Percentiles rank a stretch among this genome's conserved stretches.
These are phyloP conservation scores for Intubia oerlemansii DNA, from an alignment of 2,329 filamentous ascomycete species.

Conservation along the genomic window DNA sequence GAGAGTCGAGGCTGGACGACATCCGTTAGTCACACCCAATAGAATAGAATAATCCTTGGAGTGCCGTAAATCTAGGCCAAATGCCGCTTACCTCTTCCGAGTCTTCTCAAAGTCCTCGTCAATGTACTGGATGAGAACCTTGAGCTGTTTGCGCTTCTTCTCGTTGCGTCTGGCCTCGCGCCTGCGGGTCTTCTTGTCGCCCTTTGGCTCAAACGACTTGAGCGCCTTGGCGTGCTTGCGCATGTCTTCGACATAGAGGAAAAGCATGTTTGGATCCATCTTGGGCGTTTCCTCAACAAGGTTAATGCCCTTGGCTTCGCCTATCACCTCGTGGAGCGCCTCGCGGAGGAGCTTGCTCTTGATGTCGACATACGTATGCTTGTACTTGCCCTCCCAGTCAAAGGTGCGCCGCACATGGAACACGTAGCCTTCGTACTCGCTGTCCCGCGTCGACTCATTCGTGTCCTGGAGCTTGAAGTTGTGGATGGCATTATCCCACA, in stretches of 20 bases:
- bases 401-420: conserved; percentile 72
- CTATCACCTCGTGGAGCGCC: conserved; percentile 48
- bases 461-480: conserved; percentile 33
- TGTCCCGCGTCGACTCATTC: conserved; percentile 20
- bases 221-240: conserved; percentile 40
- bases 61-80: too few relatives aligned
- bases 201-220: conserved; percentile 30
- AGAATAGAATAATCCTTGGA: too few relatives aligned
- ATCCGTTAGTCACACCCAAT: neutral
- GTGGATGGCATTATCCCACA: conserved; percentile 29
- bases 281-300: conserved; percentile 62
- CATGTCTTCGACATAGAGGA: conserved; percentile 63
- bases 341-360: conserved; percentile 64
- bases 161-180: conserved; percentile 36
- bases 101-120: conserved; percentile 52
- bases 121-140: conserved; percentile 24
- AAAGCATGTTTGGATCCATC: conserved; percentile 49
- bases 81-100: conserved; percentile 39
- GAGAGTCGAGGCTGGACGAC: conserved; percentile 42
- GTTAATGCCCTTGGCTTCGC: conserved; percentile 56
- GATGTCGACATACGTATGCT: conserved; percentile 54
- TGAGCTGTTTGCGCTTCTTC: conserved; percentile 42
- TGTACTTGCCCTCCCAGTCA: conserved; percentile 66
- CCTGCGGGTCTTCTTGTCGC: conserved; percentile 32
- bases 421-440: conserved; percentile 53